phyloP scores from a whole-genome alignment of 2,329 filamentous ascomycete species.

The Plectosphaerella plurivora region DNA sequence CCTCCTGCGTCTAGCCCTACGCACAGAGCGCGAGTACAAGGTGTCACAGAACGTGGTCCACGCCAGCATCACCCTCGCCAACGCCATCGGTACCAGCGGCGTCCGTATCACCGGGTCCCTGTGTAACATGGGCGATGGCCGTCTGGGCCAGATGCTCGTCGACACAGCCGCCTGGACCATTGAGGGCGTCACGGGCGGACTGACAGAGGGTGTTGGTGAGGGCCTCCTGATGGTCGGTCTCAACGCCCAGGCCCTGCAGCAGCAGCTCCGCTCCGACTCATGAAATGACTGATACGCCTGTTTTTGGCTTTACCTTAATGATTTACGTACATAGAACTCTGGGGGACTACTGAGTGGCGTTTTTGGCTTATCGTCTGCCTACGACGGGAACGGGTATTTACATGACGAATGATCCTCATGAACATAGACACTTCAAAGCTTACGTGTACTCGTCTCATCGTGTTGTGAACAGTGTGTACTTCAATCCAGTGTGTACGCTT shows the following conservation, averaged over 20 bases:
- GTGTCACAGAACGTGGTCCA: slow-evolving; percentile 55
- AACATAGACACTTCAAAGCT: too few species aligned
- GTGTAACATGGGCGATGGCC: slow-evolving; percentile 59
- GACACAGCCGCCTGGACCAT: slow-evolving; percentile 57
- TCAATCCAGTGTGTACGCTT: too few species aligned
- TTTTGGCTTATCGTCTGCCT: not conserved
- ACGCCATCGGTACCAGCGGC: slow-evolving; percentile 47
- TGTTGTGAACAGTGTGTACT: too few species aligned
- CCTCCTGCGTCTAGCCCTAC: slow-evolving; percentile 48
- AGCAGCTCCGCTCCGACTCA: not conserved
- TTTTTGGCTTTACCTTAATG: not conserved
- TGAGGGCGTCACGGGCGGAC: slow-evolving; percentile 59
- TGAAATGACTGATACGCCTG: not conserved
- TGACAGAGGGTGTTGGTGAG: slow-evolving; percentile 58
- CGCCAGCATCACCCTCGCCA: slow-evolving; percentile 45
- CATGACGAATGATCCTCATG: too few species aligned
- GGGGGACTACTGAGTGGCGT: not conserved
- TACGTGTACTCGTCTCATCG: too few species aligned
- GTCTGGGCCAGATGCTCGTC: slow-evolving; percentile 53
- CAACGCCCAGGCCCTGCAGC: not conserved
- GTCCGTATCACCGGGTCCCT: slow-evolving; percentile 50
- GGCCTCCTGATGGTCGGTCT: slow-evolving; percentile 14
- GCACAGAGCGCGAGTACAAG: slow-evolving; percentile 63
- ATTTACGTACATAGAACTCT: not conserved
- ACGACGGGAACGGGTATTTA: not conserved